Conservation (phyloP, 345 rosid genomes). For the Clarkia xantiana region DNA sequence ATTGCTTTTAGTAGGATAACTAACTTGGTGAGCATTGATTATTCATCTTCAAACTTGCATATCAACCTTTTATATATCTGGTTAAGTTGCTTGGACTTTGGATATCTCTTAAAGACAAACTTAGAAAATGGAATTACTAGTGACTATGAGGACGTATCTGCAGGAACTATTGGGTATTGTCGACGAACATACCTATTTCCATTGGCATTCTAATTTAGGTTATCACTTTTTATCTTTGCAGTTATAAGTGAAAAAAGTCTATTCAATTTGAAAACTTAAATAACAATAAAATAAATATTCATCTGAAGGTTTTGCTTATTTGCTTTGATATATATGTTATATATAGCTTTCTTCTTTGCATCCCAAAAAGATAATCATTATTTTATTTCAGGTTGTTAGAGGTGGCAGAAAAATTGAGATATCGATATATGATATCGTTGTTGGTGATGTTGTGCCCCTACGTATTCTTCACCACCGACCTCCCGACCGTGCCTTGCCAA, state of each 20-base stretch:
- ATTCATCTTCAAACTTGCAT: too few relatives aligned
- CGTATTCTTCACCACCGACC: too few relatives aligned
- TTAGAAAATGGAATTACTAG: conserved; percentile 59
- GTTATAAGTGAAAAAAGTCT: conserved; percentile 97
- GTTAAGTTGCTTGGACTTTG: conserved; percentile 56
- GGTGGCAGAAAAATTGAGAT: conserved; percentile 69
- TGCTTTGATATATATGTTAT: conserved; percentile 1
- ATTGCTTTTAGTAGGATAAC: too few relatives aligned
- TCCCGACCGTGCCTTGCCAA: too few relatives aligned
- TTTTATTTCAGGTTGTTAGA: conserved; percentile 48
- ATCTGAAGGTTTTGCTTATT: conserved; percentile 43
- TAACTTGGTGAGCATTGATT: too few relatives aligned
- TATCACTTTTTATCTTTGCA: conserved; percentile 15
- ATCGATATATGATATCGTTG: conserved; percentile 87
- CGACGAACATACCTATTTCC: not conserved
- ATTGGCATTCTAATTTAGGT: not conserved
- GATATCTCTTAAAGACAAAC: conserved; percentile 52
- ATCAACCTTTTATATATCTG: conserved; percentile 19
- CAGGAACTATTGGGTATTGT: conserved; percentile 20
- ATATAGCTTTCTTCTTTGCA: conserved; percentile 2
- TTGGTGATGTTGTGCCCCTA: conserved; percentile 95
- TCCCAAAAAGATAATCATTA: conserved; percentile 6
- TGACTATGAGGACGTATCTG: conserved; percentile 53
- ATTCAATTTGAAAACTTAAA: conserved; percentile 93
- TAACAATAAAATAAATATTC: conserved; percentile 90